Percentiles rank a stretch among this genome's conserved stretches.
These are phyloP conservation scores for Cyberlindnera saturnus DNA, from an alignment of 805 yeast genomes.

Conservation along the genomic window DNA sequence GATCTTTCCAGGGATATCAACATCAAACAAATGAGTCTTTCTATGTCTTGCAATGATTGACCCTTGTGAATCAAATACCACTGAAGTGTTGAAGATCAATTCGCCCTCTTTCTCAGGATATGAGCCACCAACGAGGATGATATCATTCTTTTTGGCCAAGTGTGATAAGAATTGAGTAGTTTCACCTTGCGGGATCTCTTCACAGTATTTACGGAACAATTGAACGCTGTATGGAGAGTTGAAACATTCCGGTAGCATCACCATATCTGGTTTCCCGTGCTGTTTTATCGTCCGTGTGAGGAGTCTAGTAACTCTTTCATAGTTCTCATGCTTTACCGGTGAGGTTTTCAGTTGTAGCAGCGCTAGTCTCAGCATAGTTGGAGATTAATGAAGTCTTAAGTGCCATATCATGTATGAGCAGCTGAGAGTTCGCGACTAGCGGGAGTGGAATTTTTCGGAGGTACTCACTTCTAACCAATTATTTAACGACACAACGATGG, in stretches of 20 bases:
- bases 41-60: constrained; percentile 46
- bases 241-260: constrained; percentile 58
- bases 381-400: too few relatives aligned
- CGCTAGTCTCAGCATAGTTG: constrained; percentile 39
- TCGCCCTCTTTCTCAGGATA: constrained; percentile 66
- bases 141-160: constrained; percentile 58
- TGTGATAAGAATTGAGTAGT: constrained; percentile 53
- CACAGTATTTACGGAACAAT: constrained; percentile 82
- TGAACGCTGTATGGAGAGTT: constrained; percentile 80
- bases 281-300: constrained; percentile 51
- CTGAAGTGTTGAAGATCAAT: constrained; percentile 62
- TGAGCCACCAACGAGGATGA: constrained; percentile 84
- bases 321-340: constrained; percentile 68
- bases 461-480: too few relatives aligned
- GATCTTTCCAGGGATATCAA: constrained; percentile 81
- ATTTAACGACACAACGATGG: too few relatives aligned
- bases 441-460: too few relatives aligned
- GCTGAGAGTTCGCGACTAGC: too few relatives aligned
- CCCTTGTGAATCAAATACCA: constrained; percentile 70
- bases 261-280: constrained; percentile 61
- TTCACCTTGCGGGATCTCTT: constrained; percentile 66
- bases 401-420: too few relatives aligned
- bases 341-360: constrained; percentile 71
- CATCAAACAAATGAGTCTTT: constrained; percentile 18
- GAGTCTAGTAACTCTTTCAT: constrained; percentile 62